These are phyloP conservation scores for Chalciporus sp. DNA, from an alignment of 1,284 basidiomycete species.

Conservation along the genomic window DNA sequence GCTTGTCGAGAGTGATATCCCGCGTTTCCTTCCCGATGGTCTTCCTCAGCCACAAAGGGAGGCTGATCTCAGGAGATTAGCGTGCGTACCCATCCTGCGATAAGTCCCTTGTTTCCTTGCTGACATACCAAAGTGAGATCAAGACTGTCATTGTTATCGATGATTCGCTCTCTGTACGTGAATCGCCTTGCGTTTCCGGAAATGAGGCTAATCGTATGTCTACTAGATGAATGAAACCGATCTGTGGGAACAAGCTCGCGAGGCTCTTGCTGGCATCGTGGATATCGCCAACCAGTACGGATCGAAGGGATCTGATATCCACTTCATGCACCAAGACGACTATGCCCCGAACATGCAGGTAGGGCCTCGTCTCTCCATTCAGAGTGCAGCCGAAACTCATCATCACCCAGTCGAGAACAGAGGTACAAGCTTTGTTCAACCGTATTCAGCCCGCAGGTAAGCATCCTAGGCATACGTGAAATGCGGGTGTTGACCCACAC, in stretches of 20 bases:
- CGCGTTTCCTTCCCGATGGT: conserved; percentile 26
- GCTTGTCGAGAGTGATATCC: conserved; percentile 31
- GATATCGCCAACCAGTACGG: conserved; percentile 43
- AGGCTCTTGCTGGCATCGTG: conserved; percentile 46
- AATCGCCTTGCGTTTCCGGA: conserved; percentile 1
- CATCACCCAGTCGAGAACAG: conserved; percentile 21
- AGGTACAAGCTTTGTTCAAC: conserved; percentile 34
- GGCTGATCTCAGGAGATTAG: conserved; percentile 22
- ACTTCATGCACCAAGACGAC: conserved; percentile 44
- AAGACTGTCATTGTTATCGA: conserved; percentile 47
- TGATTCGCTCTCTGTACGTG: conserved; percentile 46
- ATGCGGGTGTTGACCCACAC: not conserved
- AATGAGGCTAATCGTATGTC: not conserved
- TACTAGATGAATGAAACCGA: conserved; percentile 40
- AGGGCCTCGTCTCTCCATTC: not conserved
- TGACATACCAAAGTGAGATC: conserved; percentile 27
- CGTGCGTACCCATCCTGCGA: conserved; percentile 20
- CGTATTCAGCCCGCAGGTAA: conserved; percentile 34
- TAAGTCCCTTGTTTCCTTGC: not conserved
- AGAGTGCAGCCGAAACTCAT: not conserved
- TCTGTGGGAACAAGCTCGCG: conserved; percentile 42
- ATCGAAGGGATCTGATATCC: conserved; percentile 45
- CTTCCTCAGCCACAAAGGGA: conserved; percentile 18
- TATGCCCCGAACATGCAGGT: conserved; percentile 40
- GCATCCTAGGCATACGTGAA: conserved; percentile 1